Conservation (phyloP, 495 filamentous ascomycete species). For the Penicillium robsamsonii region DNA sequence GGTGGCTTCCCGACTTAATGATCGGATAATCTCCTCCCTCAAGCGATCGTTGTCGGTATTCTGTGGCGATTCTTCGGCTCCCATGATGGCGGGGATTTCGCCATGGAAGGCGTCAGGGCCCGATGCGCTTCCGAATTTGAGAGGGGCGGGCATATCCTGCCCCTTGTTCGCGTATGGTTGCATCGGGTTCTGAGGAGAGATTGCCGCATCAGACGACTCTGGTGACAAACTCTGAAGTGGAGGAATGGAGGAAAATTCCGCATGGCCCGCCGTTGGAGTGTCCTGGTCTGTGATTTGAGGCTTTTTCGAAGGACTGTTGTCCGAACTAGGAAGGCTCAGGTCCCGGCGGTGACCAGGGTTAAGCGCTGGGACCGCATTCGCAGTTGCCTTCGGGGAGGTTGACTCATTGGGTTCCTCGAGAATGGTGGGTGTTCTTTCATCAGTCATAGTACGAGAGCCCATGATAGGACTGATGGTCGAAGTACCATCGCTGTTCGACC, state of each 20-base stretch:
- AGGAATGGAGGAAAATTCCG: conserved; percentile 42
- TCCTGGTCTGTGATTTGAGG: conserved; percentile 50
- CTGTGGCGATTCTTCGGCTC: conserved; percentile 54
- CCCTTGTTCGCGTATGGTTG: conserved; percentile 30
- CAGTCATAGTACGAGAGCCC: conserved; percentile 38
- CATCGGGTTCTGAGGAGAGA: conserved; percentile 5
- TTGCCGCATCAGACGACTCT: conserved; percentile 4
- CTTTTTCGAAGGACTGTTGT: conserved; percentile 60
- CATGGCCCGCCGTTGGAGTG: conserved; percentile 39
- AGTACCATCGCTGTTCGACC: conserved; percentile 65
- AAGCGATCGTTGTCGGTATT: conserved; percentile 75
- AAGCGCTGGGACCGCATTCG: conserved; percentile 31
- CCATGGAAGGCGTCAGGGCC: conserved; percentile 22
- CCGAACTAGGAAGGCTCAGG: conserved; percentile 59
- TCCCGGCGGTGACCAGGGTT: conserved; percentile 59
- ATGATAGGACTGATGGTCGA: conserved; percentile 70
- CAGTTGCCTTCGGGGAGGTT: conserved; percentile 22
- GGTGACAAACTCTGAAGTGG: conserved; percentile 18
- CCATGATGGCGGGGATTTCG: conserved; percentile 48
- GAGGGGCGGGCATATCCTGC: conserved; percentile 44
- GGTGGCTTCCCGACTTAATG: conserved; percentile 56
- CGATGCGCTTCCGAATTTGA: conserved; percentile 32
- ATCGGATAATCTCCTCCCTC: conserved; percentile 76
- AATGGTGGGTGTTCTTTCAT: conserved; percentile 56
- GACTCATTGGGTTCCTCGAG: conserved; percentile 51